Percentiles rank a stretch among this genome's conserved stretches.
Conservation (phyloP, 768 basidiomycete genomes). For the Boletus edulis region DNA sequence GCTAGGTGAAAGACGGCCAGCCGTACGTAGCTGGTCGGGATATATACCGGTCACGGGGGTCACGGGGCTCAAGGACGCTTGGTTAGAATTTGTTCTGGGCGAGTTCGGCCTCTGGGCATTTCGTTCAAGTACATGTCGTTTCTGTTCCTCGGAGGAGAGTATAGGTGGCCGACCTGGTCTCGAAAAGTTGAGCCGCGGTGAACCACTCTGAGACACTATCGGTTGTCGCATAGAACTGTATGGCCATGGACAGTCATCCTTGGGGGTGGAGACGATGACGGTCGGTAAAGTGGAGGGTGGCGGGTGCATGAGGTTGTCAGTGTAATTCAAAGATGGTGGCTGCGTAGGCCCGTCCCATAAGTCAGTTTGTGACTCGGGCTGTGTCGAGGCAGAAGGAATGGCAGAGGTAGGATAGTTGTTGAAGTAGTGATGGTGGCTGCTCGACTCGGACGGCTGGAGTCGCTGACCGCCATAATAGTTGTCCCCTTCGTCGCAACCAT, state of each 20-base stretch:
- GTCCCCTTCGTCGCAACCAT: slow-evolving; percentile 39
- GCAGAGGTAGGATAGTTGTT: background rate
- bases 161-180: slow-evolving; percentile 53
- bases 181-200: slow-evolving; percentile 57
- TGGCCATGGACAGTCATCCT: slow-evolving; percentile 26
- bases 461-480: slow-evolving; percentile 34
- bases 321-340: slow-evolving; percentile 1
- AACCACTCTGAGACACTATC: slow-evolving; percentile 31
- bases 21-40: background rate
- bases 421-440: background rate
- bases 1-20: background rate
- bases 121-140: slow-evolving; percentile 53
- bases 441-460: background rate
- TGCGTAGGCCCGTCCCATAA: slow-evolving; percentile 14
- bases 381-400: slow-evolving; percentile 1
- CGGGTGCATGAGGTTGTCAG: slow-evolving; percentile 15
- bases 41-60: slow-evolving; percentile 23
- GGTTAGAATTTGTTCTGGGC: slow-evolving; percentile 21
- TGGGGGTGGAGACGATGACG: slow-evolving; percentile 53
- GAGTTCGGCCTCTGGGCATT: slow-evolving; percentile 45
- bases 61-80: slow-evolving; percentile 9
- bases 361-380: slow-evolving; percentile 1
- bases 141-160: slow-evolving; percentile 36
- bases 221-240: slow-evolving; percentile 36
- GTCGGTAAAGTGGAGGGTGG: slow-evolving; percentile 40